Evolutionary conservation across 2,329 filamentous ascomycete genomes (phyloP), one percentile per base, ranked within the genome.

Genomic region (Onygena corvina): DNA sequence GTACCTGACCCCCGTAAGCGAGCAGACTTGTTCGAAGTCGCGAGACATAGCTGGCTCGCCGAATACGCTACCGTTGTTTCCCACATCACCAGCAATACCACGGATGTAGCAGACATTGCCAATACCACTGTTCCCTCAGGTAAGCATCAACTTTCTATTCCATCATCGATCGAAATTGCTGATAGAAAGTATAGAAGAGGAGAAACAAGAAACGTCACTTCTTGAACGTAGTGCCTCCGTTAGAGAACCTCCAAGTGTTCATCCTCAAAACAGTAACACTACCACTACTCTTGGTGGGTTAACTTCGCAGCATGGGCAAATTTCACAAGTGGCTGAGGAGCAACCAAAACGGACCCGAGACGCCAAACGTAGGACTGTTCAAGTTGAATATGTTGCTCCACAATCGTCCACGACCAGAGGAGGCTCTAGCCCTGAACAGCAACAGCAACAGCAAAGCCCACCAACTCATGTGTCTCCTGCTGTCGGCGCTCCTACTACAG

Each of bases 21-120:
- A 62, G 92, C 92, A 46, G 92, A 98, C 64, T 71, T 98, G 40
- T 98, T 98, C 60, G 92, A 98, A 65, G 92, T 98, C 36, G 92
- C 92, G 42, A 81, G 92, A 47, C 92, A 98, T 68, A 98, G 92
- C 70, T 98, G 92, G 92, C 71, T 98, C 56, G 94, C 85, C 69
- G 92, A 96, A 63, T 98, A 92, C 63, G 84, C 89, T n/a, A 86
- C 94, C 63, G 83, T 96, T 45, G 90, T 98, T 45, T 86, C 89
- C 61, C 89, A 95, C 64, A 95, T 98, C 61, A 96, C 92, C 18
- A 96, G 92, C 67, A 90, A 83, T 62, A 94, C 88, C 3, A 95
- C 90, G 6, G 86, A 84, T 47, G 81, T 86, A 8, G 80, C 78
- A 46, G 89, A 96, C 59, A 89, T 93, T 58, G 81, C 87, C 57